Percentiles rank a stretch among this genome's conserved stretches.
Conservation (phyloP, 2,329 filamentous ascomycete genomes). For the Pezicula rhizophila region DNA sequence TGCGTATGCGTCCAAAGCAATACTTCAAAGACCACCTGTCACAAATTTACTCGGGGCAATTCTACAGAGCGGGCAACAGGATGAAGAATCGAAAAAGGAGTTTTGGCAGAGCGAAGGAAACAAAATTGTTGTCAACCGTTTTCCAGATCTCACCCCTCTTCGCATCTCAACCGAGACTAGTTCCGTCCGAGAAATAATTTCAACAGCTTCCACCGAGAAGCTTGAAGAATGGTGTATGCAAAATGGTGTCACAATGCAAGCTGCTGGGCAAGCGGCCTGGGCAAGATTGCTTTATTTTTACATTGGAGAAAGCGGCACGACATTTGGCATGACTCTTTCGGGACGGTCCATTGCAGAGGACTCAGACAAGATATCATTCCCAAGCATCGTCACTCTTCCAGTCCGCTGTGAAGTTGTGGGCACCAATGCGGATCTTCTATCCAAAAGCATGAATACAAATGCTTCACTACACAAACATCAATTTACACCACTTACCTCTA, state of each 20-base stretch:
- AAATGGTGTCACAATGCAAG: slow-evolving; percentile 67
- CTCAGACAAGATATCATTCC: slow-evolving; percentile 59
- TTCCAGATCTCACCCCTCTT: slow-evolving; percentile 69
- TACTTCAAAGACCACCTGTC: slow-evolving; percentile 28
- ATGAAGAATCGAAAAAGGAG: slow-evolving; percentile 27
- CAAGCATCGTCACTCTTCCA: slow-evolving; percentile 78
- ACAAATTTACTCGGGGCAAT: slow-evolving; percentile 38
- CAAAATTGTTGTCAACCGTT: slow-evolving; percentile 56
- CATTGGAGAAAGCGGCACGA: slow-evolving; percentile 65
- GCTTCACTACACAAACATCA: slow-evolving; percentile 62
- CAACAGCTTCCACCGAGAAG: slow-evolving; percentile 32
- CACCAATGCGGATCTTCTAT: slow-evolving; percentile 51
- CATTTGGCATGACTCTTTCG: slow-evolving; percentile 76
- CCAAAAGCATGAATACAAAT: slow-evolving; percentile 60
- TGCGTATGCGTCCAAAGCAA: slow-evolving; percentile 27
- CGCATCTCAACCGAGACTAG: slow-evolving; percentile 27
- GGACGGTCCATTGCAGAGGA: slow-evolving; percentile 57
- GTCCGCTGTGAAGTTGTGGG: slow-evolving; percentile 51
- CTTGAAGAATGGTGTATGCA: slow-evolving; percentile 52
- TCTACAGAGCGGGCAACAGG: slow-evolving; percentile 29
- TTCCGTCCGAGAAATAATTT: slow-evolving; percentile 31
- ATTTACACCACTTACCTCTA: slow-evolving; percentile 61
- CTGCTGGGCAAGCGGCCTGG: slow-evolving; percentile 73
- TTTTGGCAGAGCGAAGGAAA: slow-evolving; percentile 61
- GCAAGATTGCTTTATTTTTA: slow-evolving; percentile 68